Evolutionary conservation across 2,329 filamentous ascomycete genomes (phyloP), one percentile per base, ranked within the genome.

Genomic region (Onygenales sp.): DNA sequence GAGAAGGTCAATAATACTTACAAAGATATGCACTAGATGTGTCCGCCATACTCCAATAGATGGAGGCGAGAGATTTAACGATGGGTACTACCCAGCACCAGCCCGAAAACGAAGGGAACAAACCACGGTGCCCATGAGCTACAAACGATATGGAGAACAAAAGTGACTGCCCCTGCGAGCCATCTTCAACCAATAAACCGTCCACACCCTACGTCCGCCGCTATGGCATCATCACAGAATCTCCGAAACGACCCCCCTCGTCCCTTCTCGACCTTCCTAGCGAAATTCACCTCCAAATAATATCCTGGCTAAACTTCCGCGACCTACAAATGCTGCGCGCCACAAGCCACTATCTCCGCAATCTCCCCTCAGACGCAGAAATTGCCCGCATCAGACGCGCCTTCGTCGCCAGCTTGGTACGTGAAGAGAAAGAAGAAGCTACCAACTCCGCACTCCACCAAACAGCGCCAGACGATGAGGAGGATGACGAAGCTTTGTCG

Each of bases 251-350:
- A 3, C 7, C 33, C 21, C n/a, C 14, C 3, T 11, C n/a, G 8
- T 46, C 53, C 9, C 48, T 59, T 27, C 48, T 55, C 7, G 31
- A 21, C 9, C 43, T 59, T 3, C 56, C 57, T n/a, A 50, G 42
- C 17, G 57, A 59, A 35, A 32, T 59, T 6, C 56, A 59, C 21
- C 32, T 59, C 36, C 47, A 55, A 8, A 48, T 59, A 11, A n/a
- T 51, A 27, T 49, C 53, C 7, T 53, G 42, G 38, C 53, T 57
- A 14, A 35, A 53, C 31, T 57, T 45, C 13, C 52, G 45, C 11
- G 56, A 56, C 42, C 42, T 58, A 13, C 41, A 58, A 33, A 54
- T 55, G 54, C 53, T 58, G 11, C 58, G 56, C 21, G 49, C 45
- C 14, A 57, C 58, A 48, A 53, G 50, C 46, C 50, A 35, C 3